Evolutionary conservation across 148 eudicot species (phyloP).

Genomic region (Selenicereus undatus): DNA sequence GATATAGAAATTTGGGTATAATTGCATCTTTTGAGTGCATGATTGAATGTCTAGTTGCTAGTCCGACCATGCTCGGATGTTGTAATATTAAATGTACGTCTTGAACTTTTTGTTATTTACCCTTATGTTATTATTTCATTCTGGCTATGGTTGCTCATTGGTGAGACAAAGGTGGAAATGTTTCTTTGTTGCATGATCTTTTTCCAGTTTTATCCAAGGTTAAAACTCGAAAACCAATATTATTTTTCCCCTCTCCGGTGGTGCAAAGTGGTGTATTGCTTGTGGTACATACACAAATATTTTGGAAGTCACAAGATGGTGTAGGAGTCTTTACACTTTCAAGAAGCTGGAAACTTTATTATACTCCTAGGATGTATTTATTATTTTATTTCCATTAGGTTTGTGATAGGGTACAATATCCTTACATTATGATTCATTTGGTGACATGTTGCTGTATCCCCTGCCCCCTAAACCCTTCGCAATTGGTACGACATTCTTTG

Average conservation of each 20-base stretch:
- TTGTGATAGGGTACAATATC: not conserved
- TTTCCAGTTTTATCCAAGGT: not conserved
- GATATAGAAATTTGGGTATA: not conserved
- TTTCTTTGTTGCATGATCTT: too few relatives aligned
- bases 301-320: not conserved
- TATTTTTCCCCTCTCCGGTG: not conserved
- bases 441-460: not conserved
- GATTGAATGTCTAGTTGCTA: not conserved
- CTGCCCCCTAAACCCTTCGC: too few relatives aligned
- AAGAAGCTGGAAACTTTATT: not conserved
- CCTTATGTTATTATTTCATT: too few relatives aligned
- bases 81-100: too few relatives aligned
- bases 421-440: not conserved
- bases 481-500: not conserved
- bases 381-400: not conserved
- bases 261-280: not conserved
- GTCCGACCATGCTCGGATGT: too few relatives aligned
- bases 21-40: not conserved
- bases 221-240: not conserved
- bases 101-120: too few relatives aligned
- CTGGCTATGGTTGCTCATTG: too few relatives aligned
- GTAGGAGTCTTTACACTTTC: too few relatives aligned
- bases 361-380: not conserved
- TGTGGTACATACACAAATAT: not conserved
- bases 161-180: too few relatives aligned